These are phyloP conservation scores for Colletotrichum eremochloae DNA, from an alignment of 2,329 filamentous ascomycete genomes.

Conservation along the genomic window DNA sequence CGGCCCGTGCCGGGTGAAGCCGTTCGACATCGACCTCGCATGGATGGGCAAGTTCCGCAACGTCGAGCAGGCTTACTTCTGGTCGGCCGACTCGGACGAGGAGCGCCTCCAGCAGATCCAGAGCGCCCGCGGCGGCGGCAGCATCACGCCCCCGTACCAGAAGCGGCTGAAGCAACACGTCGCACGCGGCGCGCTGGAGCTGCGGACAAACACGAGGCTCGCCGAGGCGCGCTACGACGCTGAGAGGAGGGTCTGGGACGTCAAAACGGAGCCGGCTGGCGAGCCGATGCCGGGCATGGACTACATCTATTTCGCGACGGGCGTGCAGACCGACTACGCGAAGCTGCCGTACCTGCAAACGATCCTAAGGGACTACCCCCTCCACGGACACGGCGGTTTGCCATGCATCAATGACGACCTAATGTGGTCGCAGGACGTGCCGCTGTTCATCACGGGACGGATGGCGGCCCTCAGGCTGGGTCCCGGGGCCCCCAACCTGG, in stretches of 20 bases:
- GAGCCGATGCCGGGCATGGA: conserved; percentile 68
- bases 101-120: conserved; percentile 76
- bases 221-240: conserved; percentile 64
- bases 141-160: conserved; percentile 76
- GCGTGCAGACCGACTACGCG: conserved; percentile 73
- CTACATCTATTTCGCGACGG: conserved; percentile 83
- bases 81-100: conserved; percentile 79
- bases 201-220: conserved; percentile 72
- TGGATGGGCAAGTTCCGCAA: conserved; percentile 91
- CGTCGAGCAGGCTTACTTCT: conserved; percentile 81
- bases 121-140: conserved; percentile 79
- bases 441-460: conserved; percentile 78
- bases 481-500: conserved; percentile 80
- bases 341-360: conserved; percentile 72
- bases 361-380: conserved; percentile 70
- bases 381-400: conserved; percentile 74
- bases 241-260: conserved; percentile 53
- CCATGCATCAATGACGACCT: conserved; percentile 82
- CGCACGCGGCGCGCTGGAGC: conserved; percentile 62
- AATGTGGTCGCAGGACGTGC: conserved; percentile 80
- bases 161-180: conserved; percentile 75
- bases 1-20: conserved; percentile 71
- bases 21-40: conserved; percentile 80
- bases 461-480: conserved; percentile 77
- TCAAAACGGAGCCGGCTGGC: conserved; percentile 67